Evolutionary conservation across 306 rosid species (phyloP).

Genomic region (Fragaria nilgerrensis): DNA sequence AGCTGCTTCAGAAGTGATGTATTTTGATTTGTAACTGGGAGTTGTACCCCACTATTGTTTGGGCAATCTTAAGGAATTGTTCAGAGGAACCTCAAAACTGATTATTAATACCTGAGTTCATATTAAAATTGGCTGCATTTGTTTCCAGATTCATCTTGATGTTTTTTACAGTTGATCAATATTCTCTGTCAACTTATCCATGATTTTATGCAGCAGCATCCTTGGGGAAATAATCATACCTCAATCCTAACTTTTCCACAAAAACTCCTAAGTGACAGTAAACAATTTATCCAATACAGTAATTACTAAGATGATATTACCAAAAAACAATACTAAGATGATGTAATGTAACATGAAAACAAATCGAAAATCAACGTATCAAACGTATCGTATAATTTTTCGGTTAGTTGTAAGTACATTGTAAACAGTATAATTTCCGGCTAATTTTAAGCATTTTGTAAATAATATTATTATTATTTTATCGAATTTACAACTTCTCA

Average conservation of each 20-base stretch:
- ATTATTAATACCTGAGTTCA: background rate
- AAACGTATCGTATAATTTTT: too few species aligned
- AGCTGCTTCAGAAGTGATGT: background rate
- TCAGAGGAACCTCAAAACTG: background rate
- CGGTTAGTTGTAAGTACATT: too few species aligned
- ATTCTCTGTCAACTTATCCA: too few species aligned
- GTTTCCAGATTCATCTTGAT: background rate
- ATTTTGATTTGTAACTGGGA: background rate
- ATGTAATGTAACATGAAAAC: too few species aligned
- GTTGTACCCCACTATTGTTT: background rate
- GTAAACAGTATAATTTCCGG: too few species aligned
- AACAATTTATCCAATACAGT: too few species aligned
- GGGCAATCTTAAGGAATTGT: background rate
- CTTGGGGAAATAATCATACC: background rate
- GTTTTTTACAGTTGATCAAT: background rate
- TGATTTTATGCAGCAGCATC: background rate
- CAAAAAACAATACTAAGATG: too few species aligned
- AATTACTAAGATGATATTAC: too few species aligned
- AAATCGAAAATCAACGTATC: too few species aligned
- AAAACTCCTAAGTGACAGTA: background rate
- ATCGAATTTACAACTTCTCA: too few species aligned
- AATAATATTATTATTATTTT: too few species aligned
- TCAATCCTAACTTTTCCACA: background rate
- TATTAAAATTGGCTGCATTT: constrained; percentile 2
- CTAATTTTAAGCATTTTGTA: too few species aligned